phyloP scores from a whole-genome alignment of 2,329 filamentous ascomycete species.

The Cladophialophora immunda region DNA sequence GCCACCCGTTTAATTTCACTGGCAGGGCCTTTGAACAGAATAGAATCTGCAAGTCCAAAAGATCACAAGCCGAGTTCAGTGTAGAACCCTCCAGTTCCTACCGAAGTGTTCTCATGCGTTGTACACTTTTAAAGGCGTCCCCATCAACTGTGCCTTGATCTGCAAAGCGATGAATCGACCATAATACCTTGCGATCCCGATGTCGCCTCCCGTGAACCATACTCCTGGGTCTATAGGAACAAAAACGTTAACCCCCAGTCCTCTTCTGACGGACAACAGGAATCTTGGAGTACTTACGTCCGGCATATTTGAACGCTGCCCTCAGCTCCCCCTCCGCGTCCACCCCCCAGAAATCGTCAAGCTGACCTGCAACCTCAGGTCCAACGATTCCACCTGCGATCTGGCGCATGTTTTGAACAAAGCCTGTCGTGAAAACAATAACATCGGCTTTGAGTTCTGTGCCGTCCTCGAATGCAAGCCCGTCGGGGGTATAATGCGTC shows the following conservation, averaged over 20 bases:
- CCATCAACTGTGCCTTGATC: conserved; percentile 3
- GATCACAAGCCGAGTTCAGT: too few relatives aligned
- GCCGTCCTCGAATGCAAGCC: conserved; percentile 55
- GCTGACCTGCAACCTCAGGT: conserved; percentile 48
- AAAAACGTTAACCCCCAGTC: neutral
- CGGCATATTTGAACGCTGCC: conserved; percentile 51
- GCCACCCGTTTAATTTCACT: too few relatives aligned
- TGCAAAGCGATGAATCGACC: neutral
- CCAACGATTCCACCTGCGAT: conserved; percentile 52
- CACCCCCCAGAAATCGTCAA: conserved; percentile 56
- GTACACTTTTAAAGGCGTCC: neutral
- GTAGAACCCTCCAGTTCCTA: neutral
- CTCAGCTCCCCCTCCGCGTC: conserved; percentile 58
- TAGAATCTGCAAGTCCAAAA: too few relatives aligned
- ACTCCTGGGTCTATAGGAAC: neutral
- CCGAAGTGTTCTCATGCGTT: neutral
- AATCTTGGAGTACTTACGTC: conserved; percentile 49
- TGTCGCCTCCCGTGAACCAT: neutral
- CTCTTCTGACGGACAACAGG: neutral
- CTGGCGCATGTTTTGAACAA: conserved; percentile 52
- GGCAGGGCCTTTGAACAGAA: too few relatives aligned
- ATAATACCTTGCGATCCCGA: conserved; percentile 5
- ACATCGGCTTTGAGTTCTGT: conserved; percentile 54
- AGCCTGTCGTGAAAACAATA: conserved; percentile 59
- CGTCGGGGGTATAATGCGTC: conserved; percentile 48